Conservation (phyloP, 106 monocot genomes). For the Alisma plantagoaquatica region DNA sequence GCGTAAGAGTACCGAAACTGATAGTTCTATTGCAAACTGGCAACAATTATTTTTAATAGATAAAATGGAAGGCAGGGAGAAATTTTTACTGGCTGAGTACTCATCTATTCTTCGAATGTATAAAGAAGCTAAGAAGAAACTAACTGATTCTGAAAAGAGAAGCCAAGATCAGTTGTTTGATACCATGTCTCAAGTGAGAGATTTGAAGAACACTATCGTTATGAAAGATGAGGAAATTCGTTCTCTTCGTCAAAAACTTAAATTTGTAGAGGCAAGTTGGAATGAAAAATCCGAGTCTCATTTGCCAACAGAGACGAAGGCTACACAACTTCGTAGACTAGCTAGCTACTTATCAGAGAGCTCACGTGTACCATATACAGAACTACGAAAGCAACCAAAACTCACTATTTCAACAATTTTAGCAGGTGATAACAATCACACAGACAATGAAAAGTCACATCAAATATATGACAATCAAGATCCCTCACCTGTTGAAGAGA, state of each 20-base stretch:
- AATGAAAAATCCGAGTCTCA: not conserved
- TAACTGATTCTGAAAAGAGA: conserved; percentile 20
- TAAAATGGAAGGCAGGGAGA: conserved; percentile 34
- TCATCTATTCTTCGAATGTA: conserved; percentile 38
- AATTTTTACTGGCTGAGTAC: conserved; percentile 38
- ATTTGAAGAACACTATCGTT: conserved; percentile 17
- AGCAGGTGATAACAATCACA: no score
- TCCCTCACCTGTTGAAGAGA: conserved; percentile 39
- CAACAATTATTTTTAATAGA: conserved; percentile 24
- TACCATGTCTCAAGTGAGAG: conserved; percentile 28
- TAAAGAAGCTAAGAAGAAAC: conserved; percentile 35
- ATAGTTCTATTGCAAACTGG: conserved; percentile 5
- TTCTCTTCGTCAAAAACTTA: conserved; percentile 24
- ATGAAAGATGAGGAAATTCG: conserved; percentile 52
- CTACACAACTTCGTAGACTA: not conserved
- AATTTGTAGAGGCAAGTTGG: conserved; percentile 12
- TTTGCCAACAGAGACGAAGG: not conserved
- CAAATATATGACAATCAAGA: no score
- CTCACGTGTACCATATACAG: not conserved
- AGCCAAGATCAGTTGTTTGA: conserved; percentile 14
- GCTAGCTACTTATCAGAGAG: no score
- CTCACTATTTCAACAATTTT: not conserved
- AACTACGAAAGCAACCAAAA: not conserved
- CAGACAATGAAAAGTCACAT: no score
- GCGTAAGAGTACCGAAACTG: conserved; percentile 16